phyloP scores from a whole-genome alignment of 306 rosid genomes.

The Gastrolobium villosum region DNA sequence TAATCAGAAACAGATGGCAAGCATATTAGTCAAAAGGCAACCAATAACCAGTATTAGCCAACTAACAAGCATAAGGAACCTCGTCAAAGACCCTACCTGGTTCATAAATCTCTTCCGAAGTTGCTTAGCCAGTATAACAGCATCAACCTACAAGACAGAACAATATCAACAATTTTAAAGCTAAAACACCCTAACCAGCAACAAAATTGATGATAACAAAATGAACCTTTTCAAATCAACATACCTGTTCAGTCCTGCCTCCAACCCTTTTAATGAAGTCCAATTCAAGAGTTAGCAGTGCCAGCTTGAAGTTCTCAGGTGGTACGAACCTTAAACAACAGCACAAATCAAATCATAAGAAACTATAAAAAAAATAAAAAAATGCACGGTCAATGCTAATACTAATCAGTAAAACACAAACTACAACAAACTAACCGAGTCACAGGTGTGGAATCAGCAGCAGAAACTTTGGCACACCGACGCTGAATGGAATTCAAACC shows the following conservation, averaged over 20 bases:
- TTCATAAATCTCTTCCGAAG: slow-evolving; percentile 69
- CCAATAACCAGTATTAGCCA: slow-evolving; percentile 18
- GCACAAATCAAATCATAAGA: slow-evolving; percentile 34
- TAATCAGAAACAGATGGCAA: slow-evolving; percentile 24
- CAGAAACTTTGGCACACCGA: slow-evolving; percentile 80
- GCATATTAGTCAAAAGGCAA: slow-evolving; percentile 17
- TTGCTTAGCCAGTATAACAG: slow-evolving; percentile 74
- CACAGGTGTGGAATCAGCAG: slow-evolving; percentile 67
- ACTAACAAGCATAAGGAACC: slow-evolving; percentile 7
- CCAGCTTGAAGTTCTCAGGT: slow-evolving; percentile 81
- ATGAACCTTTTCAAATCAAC: slow-evolving; percentile 13
- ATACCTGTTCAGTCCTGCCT: slow-evolving; percentile 82
- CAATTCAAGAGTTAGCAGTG: slow-evolving; percentile 82
- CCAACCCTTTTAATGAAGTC: slow-evolving; percentile 83
- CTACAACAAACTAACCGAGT: slow-evolving; percentile 57
- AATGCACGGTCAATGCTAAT: background rate
- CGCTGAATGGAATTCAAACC: slow-evolving; percentile 92
- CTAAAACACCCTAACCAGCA: slow-evolving; percentile 20
- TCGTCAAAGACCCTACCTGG: slow-evolving; percentile 66
- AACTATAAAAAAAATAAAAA: background rate
- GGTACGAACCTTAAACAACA: slow-evolving; percentile 73
- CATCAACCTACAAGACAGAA: slow-evolving; percentile 80
- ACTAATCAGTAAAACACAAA: slow-evolving; percentile 29
- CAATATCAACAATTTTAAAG: slow-evolving; percentile 9
- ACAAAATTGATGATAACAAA: slow-evolving; percentile 27